Percentiles rank a stretch among this genome's conserved stretches.
These are phyloP conservation scores for Ustilago curta DNA, from an alignment of 1,284 basidiomycete species.

Conservation along the genomic window DNA sequence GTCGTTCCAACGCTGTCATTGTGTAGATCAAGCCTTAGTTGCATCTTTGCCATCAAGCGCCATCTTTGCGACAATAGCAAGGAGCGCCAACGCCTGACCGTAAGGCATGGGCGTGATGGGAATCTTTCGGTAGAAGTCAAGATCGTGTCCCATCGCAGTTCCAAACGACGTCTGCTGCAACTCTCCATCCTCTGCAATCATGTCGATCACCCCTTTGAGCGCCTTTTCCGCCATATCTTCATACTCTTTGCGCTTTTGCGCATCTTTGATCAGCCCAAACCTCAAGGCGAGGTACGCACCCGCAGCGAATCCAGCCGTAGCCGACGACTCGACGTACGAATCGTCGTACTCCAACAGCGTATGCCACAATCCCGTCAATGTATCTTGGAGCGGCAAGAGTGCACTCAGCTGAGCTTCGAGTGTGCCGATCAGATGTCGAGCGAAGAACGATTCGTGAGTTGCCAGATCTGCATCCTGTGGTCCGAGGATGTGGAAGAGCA, in stretches of 20 bases:
- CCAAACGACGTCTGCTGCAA: conserved; percentile 71
- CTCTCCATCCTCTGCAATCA: conserved; percentile 74
- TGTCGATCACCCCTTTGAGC: conserved; percentile 73
- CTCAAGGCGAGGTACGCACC: conserved; percentile 76
- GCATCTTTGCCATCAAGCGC: conserved; percentile 10
- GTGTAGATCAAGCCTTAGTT: conserved; percentile 7
- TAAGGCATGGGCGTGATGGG: conserved; percentile 79
- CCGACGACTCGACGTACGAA: conserved; percentile 76
- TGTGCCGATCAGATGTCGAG: conserved; percentile 72
- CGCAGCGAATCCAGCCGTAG: conserved; percentile 76
- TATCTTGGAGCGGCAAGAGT: conserved; percentile 73
- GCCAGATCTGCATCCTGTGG: conserved; percentile 12
- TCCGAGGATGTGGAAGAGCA: conserved; percentile 74
- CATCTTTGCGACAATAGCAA: conserved; percentile 68
- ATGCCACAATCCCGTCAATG: conserved; percentile 75
- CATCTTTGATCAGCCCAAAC: conserved; percentile 71
- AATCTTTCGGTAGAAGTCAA: conserved; percentile 74
- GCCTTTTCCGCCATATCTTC: conserved; percentile 72
- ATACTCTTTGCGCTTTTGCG: conserved; percentile 71
- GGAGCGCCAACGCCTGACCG: conserved; percentile 75
- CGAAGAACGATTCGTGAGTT: conserved; percentile 17
- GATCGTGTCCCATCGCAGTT: conserved; percentile 75
- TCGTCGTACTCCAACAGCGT: conserved; percentile 75
- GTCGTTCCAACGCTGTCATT: not conserved
- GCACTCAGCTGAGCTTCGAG: conserved; percentile 75